Base-by-base conservation (phyloP, 129 eudicot genomes). In the Oenanthe sinensis region DNA sequence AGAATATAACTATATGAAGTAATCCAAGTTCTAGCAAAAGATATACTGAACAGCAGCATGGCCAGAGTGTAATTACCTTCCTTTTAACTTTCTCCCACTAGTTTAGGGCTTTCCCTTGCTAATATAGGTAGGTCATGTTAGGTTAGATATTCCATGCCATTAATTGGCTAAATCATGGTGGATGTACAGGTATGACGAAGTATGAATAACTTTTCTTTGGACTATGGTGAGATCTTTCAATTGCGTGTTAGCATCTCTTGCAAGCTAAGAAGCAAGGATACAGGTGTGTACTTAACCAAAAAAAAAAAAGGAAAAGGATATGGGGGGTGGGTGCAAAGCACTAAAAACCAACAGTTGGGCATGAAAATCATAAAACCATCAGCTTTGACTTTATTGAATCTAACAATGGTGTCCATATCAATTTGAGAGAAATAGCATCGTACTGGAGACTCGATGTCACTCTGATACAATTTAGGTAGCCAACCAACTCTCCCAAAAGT, bases 401-500 rank as follows among this genome's bases (percentile, higher is more conserved):
- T 4, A 65, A 26, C 37, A 65, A 65, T 6, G 16, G 42, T 28
- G 8, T 67, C 42, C 37, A 13, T 65, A 5, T 30, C 72, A 15
- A 28, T 30, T 67, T 28, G 42, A 30, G 20, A 67, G 8, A 30
- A 26, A 30, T 67, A 67, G 9, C 72, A 67, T 28, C 22, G 72
- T 60, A 10, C 15, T 60, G n/a, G 33, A 5, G 33, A 60, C 0
- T 60, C 33, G 16, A 60, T 20, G 26, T 20, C 62, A 0, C 46
- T 52, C 15, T 8, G 68, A 60, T 12, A 24, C 15, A n/a, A 24
- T 10, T 58, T 2, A 33, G 36, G 36, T 33, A 60, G 12, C 16
- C 30, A 60, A 67, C 72, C 42, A 67, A 67, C 43, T 67, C 72
- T 67, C 36, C 36, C 42, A 67, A 67, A 65, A 67, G 40, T 67